Conservation (phyloP, 257 asterid species). For the Knoxia roxburghii region DNA sequence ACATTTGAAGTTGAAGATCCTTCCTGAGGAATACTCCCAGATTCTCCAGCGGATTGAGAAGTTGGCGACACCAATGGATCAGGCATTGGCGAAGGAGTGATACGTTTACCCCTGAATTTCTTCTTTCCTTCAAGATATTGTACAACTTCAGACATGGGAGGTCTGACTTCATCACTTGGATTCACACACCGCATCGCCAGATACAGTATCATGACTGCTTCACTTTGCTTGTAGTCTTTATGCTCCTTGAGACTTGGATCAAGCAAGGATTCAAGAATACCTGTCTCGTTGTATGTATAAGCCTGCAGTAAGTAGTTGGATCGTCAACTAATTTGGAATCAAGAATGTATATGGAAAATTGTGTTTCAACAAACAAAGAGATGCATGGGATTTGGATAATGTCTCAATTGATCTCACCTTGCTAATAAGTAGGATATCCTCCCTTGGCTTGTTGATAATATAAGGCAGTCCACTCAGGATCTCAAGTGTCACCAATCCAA, state of each 20-base stretch:
- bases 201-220: neutral
- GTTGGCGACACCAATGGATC: neutral
- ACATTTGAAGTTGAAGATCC: neutral
- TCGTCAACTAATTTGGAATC: too few relatives aligned
- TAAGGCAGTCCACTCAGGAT: neutral
- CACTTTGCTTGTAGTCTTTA: neutral
- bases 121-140: neutral
- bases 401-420: neutral
- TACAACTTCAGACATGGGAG: neutral
- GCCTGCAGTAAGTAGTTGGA: neutral
- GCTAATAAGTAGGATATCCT: neutral
- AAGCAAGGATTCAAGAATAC: neutral
- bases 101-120: neutral
- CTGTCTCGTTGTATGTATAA: neutral
- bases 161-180: neutral
- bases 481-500: constrained; percentile 1
- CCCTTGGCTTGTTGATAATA: neutral
- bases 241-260: neutral
- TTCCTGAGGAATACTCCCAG: neutral
- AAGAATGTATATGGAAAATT: too few relatives aligned
- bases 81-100: neutral
- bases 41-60: neutral
- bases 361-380: neutral
- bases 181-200: neutral
- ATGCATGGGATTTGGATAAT: neutral